Conservation (phyloP, 768 basidiomycete species). For the Russula sp. region DNA sequence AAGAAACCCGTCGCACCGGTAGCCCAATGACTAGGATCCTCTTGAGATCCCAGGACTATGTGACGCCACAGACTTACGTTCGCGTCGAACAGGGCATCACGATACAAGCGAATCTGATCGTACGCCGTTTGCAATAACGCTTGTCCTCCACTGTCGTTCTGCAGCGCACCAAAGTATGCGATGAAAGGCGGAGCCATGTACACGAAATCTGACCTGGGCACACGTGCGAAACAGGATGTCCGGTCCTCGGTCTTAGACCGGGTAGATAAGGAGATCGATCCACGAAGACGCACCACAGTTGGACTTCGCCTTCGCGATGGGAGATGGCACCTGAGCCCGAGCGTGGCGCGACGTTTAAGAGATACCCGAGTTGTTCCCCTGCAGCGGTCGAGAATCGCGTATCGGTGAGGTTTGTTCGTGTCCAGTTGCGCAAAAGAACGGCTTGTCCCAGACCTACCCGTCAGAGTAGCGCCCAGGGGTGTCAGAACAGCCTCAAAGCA, state of each 20-base stretch:
- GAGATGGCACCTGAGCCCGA: constrained; percentile 52
- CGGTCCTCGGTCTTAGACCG: no score
- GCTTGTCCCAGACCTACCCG: constrained; percentile 45
- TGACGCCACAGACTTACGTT: constrained; percentile 51
- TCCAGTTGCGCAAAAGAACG: constrained; percentile 50
- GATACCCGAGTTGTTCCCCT: constrained; percentile 41
- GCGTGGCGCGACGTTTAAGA: constrained; percentile 41
- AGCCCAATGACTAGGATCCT: constrained; percentile 50
- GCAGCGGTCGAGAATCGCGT: constrained; percentile 40
- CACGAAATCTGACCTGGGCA: constrained; percentile 48
- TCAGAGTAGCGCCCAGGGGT: neutral
- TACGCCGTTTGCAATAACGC: constrained; percentile 45
- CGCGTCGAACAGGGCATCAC: constrained; percentile 42
- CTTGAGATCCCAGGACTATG: constrained; percentile 40
- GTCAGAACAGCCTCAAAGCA: neutral
- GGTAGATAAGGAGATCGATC: neutral
- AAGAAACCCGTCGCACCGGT: constrained; percentile 37
- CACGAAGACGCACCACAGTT: constrained; percentile 40
- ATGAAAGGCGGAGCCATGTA: constrained; percentile 64
- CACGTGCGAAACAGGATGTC: neutral
- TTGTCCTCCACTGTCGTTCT: constrained; percentile 33
- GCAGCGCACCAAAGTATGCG: constrained; percentile 54
- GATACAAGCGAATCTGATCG: constrained; percentile 52
- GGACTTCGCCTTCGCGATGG: constrained; percentile 46
- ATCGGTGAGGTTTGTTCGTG: constrained; percentile 33